Conservation (phyloP, 805 yeast species). For the Cyberlindnera lachancei region DNA sequence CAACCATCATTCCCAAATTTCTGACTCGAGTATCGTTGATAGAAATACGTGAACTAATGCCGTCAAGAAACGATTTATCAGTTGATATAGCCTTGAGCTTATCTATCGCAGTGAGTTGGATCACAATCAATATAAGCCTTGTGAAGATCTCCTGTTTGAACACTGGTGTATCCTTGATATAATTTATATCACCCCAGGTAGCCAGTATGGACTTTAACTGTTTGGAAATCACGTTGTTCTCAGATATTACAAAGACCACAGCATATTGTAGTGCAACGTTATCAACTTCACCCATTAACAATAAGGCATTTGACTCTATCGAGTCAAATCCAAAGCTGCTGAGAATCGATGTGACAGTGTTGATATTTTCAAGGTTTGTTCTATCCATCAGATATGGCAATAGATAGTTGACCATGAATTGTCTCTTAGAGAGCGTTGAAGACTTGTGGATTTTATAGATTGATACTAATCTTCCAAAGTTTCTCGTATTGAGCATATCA, state of each 20-base stretch:
- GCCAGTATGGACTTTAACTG: constrained; percentile 9
- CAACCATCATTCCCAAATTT: constrained; percentile 48
- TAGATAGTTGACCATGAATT: constrained; percentile 11
- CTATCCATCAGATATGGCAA: constrained; percentile 12
- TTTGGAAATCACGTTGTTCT: not conserved
- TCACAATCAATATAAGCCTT: constrained; percentile 34
- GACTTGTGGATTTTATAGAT: constrained; percentile 3
- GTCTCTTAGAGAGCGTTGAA: constrained; percentile 13
- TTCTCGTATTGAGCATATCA: constrained; percentile 6
- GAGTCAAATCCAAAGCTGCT: constrained; percentile 2
- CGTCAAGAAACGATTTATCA: constrained; percentile 34
- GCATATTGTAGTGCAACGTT: constrained; percentile 11
- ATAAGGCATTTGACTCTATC: constrained; percentile 6
- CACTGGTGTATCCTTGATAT: constrained; percentile 34
- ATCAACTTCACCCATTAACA: constrained; percentile 3
- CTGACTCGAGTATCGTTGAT: constrained; percentile 40
- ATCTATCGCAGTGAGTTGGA: constrained; percentile 18
- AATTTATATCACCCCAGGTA: constrained; percentile 30
- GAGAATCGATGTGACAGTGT: constrained; percentile 9
- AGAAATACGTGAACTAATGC: constrained; percentile 48
- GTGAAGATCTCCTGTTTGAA: constrained; percentile 42
- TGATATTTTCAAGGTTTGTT: constrained; percentile 5
- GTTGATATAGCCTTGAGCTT: constrained; percentile 26
- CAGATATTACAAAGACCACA: constrained; percentile 4
- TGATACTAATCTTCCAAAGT: constrained; percentile 2